phyloP scores from a whole-genome alignment of 106 monocot genomes.

The Dendrobium catenatum region DNA sequence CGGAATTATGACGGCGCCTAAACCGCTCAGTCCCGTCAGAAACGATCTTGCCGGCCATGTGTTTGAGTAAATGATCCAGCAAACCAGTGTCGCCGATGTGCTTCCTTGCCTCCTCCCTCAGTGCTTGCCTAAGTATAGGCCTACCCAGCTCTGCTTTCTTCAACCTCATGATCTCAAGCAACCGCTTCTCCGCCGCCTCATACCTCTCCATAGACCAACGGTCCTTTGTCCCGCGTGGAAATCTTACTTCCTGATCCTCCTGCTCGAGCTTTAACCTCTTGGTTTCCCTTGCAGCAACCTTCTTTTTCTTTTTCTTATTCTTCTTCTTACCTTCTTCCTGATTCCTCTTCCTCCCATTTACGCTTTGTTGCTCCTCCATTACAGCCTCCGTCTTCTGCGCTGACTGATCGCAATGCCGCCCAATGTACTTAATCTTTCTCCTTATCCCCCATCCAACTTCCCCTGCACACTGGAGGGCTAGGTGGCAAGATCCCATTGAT shows the following conservation, averaged over 20 bases:
- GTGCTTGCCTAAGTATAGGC: conserved; percentile 49
- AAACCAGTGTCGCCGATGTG: conserved; percentile 92
- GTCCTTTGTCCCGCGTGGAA: conserved; percentile 24
- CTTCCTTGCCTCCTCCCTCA: conserved; percentile 84
- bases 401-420: conserved; percentile 16
- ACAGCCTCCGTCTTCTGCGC: conserved; percentile 5
- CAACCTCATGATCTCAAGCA: conserved; percentile 68
- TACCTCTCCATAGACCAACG: conserved; percentile 79
- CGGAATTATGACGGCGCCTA: conserved; percentile 71
- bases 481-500: conserved; percentile 18
- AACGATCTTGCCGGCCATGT: conserved; percentile 83
- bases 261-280: no score
- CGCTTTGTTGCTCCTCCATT: not conserved
- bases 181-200: conserved; percentile 63
- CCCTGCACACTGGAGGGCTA: conserved; percentile 21
- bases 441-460: conserved; percentile 54
- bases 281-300: no score
- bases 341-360: conserved; percentile 13
- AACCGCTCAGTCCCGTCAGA: conserved; percentile 52
- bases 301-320: conserved; percentile 18
- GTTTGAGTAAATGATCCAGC: conserved; percentile 90
- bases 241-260: not conserved
- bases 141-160: conserved; percentile 50
- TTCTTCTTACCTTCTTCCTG: not conserved
- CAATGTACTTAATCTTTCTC: conserved; percentile 54